Conservation (phyloP, 2,329 filamentous ascomycete species). For the Tolypocladium capitatum region DNA sequence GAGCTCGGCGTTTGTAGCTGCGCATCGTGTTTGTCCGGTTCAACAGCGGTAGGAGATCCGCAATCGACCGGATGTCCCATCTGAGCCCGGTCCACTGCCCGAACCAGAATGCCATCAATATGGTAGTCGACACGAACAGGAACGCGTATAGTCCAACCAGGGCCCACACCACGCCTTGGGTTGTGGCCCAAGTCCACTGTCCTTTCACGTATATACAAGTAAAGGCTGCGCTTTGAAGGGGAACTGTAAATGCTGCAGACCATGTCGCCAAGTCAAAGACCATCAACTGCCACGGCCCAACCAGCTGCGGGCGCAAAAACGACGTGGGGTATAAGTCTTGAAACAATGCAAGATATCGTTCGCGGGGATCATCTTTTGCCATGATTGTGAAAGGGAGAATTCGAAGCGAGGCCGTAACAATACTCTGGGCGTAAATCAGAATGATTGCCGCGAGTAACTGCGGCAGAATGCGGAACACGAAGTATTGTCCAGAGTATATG, state of each 20-base stretch:
- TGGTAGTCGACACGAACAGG: slow-evolving; percentile 39
- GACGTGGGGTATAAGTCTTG: slow-evolving; percentile 55
- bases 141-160: slow-evolving; percentile 61
- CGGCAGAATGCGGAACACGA: slow-evolving; percentile 75
- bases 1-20: slow-evolving; percentile 57
- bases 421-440: slow-evolving; percentile 63
- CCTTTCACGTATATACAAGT: slow-evolving; percentile 44
- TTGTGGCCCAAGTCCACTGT: slow-evolving; percentile 67
- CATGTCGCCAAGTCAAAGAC: slow-evolving; percentile 57
- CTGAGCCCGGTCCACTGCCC: slow-evolving; percentile 58
- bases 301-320: slow-evolving; percentile 47
- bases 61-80: slow-evolving; percentile 76
- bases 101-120: slow-evolving; percentile 51
- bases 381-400: slow-evolving; percentile 69
- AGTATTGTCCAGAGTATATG: slow-evolving; percentile 64
- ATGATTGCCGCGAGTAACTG: slow-evolving; percentile 60
- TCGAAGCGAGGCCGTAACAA: slow-evolving; percentile 63
- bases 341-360: slow-evolving; percentile 53
- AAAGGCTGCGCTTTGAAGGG: slow-evolving; percentile 68
- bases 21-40: slow-evolving; percentile 66
- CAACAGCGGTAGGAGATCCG: slow-evolving; percentile 66
- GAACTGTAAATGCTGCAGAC: slow-evolving; percentile 67
- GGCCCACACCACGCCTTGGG: slow-evolving; percentile 67
- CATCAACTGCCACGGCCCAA: slow-evolving; percentile 53
- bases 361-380: slow-evolving; percentile 46